Conservation (phyloP, 352 stramenopile genomes). For the Phytophthora sp. region DNA sequence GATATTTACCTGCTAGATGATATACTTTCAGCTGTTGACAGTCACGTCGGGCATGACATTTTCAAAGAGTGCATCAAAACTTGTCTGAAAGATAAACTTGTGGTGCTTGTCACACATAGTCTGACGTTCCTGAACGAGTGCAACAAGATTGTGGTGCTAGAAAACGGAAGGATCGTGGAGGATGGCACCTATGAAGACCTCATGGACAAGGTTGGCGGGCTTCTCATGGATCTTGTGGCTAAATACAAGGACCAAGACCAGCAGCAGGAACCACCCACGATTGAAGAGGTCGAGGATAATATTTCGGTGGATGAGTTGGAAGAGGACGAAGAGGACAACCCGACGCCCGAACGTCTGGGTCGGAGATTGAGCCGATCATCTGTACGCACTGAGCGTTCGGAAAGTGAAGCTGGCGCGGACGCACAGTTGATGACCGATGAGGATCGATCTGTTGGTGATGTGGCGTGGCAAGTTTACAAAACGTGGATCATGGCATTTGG, state of each 20-base stretch:
- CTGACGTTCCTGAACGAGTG: slow-evolving; percentile 64
- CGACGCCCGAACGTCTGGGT: slow-evolving; percentile 35
- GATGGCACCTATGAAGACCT: slow-evolving; percentile 83
- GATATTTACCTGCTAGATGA: slow-evolving; percentile 95
- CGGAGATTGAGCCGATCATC: slow-evolving; percentile 59
- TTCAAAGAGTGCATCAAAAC: slow-evolving; percentile 81
- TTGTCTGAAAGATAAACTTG: slow-evolving; percentile 72
- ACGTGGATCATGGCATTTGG: slow-evolving; percentile 75
- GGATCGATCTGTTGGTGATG: slow-evolving; percentile 66
- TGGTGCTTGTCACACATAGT: slow-evolving; percentile 86
- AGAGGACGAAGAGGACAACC: slow-evolving; percentile 49
- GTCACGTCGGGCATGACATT: slow-evolving; percentile 93
- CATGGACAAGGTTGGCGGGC: slow-evolving; percentile 65
- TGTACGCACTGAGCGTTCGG: slow-evolving; percentile 55
- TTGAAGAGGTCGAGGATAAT: slow-evolving; percentile 46
- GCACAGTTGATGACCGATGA: slow-evolving; percentile 70
- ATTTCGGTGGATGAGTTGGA: slow-evolving; percentile 47
- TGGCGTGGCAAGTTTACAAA: slow-evolving; percentile 70
- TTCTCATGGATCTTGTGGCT: slow-evolving; percentile 56
- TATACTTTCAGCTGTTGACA: slow-evolving; percentile 94
- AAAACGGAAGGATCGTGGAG: slow-evolving; percentile 60
- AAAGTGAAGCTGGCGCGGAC: slow-evolving; percentile 36
- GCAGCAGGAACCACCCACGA: slow-evolving; percentile 41
- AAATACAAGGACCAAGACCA: slow-evolving; percentile 73
- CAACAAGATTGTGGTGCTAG: slow-evolving; percentile 66